phyloP scores from a whole-genome alignment of 352 stramenopile species.

The Phytophthora ohioensis region DNA sequence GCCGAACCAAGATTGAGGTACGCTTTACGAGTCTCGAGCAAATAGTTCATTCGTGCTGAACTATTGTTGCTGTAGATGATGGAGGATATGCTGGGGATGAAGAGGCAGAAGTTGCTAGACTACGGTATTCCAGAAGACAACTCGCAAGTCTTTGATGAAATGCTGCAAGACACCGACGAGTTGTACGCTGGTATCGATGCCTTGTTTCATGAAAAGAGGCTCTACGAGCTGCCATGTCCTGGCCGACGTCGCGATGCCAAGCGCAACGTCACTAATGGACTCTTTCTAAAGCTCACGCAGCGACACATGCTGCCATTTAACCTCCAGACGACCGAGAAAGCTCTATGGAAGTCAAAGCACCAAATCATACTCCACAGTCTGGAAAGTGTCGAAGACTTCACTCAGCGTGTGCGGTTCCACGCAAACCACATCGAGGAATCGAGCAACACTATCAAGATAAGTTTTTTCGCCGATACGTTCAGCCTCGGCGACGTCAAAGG shows the following conservation, averaged over 20 bases:
- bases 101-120: constrained; percentile 18
- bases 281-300: constrained; percentile 44
- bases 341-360: constrained; percentile 18
- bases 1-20: constrained; percentile 35
- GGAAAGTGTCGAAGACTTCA: not conserved
- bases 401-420: not conserved
- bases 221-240: constrained; percentile 32
- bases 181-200: constrained; percentile 34
- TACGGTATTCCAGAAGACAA: constrained; percentile 14
- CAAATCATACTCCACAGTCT: constrained; percentile 5
- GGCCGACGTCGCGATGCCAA: constrained; percentile 24
- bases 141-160: constrained; percentile 14
- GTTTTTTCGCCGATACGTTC: constrained; percentile 4
- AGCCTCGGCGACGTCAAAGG: not conserved
- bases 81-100: constrained; percentile 25
- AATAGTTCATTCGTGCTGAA: too few relatives aligned
- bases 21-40: not conserved
- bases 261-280: constrained; percentile 19
- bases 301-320: constrained; percentile 35
- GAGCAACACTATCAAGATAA: constrained; percentile 12
- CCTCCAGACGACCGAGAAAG: constrained; percentile 5
- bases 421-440: constrained; percentile 16
- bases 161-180: constrained; percentile 32
- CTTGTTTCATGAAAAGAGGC: constrained; percentile 21
- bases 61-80: constrained; percentile 22